A percentile compares a stretch with the other conserved stretches of the same genome.
These are phyloP conservation scores for Primulina eburnea DNA, from an alignment of 257 asterid species.

Conservation along the genomic window DNA sequence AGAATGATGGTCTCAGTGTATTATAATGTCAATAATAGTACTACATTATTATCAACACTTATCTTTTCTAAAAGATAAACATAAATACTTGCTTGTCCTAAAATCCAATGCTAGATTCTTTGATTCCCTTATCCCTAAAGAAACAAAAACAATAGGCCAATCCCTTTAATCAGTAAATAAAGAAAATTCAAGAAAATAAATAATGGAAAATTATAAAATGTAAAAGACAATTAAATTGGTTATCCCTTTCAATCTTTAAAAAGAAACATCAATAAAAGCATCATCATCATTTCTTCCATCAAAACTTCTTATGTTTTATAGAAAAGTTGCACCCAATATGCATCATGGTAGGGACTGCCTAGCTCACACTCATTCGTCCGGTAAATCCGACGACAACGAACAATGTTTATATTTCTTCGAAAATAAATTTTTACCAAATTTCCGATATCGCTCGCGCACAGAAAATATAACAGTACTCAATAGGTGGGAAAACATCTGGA, in stretches of 20 bases:
- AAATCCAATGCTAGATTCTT: constrained; percentile 83
- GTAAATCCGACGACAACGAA: background rate
- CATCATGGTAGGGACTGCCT: constrained; percentile 68
- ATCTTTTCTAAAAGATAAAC: constrained; percentile 38
- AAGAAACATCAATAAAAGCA: constrained; percentile 47
- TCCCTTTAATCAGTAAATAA: constrained; percentile 39
- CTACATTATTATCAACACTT: constrained; percentile 25
- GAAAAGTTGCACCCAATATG: constrained; percentile 59
- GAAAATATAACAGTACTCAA: constrained; percentile 17
- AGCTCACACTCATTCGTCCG: constrained; percentile 36
- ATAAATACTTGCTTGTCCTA: constrained; percentile 59
- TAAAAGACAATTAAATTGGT: constrained; percentile 28
- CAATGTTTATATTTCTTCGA: too few relatives aligned
- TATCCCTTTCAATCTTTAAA: constrained; percentile 46
- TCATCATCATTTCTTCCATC: constrained; percentile 32
- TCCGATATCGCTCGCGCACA: constrained; percentile 22
- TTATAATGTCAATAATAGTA: constrained; percentile 25
- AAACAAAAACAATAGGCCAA: constrained; percentile 84
- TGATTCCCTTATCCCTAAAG: constrained; percentile 71
- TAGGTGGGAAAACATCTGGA: constrained; percentile 40
- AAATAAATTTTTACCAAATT: too few relatives aligned
- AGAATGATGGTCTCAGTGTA: constrained; percentile 17
- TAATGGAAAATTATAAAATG: constrained; percentile 15
- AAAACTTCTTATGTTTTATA: constrained; percentile 40
- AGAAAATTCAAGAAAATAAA: constrained; percentile 16